Evolutionary conservation across 169 alveolate species (phyloP), one percentile per base, ranked within the genome.

Genomic region (Eimeria acervulina): DNA sequence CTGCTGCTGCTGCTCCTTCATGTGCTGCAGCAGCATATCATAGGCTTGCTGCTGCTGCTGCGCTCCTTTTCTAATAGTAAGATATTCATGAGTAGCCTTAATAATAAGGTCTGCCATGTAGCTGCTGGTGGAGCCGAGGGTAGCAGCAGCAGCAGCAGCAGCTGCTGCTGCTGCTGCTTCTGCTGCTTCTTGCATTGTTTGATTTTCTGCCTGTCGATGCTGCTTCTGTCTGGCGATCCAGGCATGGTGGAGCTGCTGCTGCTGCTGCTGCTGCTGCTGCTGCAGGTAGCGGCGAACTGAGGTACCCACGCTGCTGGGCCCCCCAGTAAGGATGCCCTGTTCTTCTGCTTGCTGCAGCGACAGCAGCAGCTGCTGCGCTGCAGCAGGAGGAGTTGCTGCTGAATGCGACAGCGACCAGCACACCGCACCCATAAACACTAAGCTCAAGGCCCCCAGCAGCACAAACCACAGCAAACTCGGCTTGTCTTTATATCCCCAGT

Each of bases 31-130:
- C 85, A 80, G 90, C 90, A 44, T 1, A 40, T 44, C 21, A 23
- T 80, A 80, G 4, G 90, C 90, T 23, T 80, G 90, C 68, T 80
- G 90, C 68, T 80, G 90, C 68, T 44, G 90, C 90, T 23, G 51
- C 36, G 52, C 42, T 6, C 90, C 90, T 42, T 47, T 80, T 17
- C 90, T 21, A 5, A 80, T 52, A 33, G 40, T 7, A n/a, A 80
- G 63, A 59, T 80, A 80, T 44, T 40, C 70, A 5, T 38, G 8
- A 8, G 68, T 33, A 40, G 90, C 68, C 2, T 44, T 59, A 2
- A 47, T 59, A 42, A 80, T 42, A 8, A 80, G 90, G 51, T 33
- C 44, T 6, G 90, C 70, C 90, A 80, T 80, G 68, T 8, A 80
- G 42, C 15, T 44, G 68, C 90, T 80, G 90, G 10, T 80, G 23